Evolutionary conservation across 495 filamentous ascomycete genomes (phyloP).

Genomic region (Podospora sp.): DNA sequence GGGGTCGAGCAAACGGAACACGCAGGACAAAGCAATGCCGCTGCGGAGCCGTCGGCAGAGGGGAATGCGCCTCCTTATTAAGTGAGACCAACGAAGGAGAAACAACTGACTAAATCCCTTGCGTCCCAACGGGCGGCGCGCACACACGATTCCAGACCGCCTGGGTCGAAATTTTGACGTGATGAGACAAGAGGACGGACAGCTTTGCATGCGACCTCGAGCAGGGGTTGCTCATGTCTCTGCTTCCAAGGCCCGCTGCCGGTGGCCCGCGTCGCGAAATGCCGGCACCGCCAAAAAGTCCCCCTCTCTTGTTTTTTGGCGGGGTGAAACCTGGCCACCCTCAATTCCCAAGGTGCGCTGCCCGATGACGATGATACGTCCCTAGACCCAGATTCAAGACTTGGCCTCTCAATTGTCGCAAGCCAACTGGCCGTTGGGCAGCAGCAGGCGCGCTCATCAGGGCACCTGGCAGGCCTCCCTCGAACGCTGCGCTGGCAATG

Average conservation of each 20-base stretch:
- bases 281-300: background rate
- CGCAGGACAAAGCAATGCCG: background rate
- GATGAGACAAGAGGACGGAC: background rate
- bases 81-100: background rate
- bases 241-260: background rate
- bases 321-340: background rate
- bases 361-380: background rate
- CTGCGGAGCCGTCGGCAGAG: background rate
- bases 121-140: background rate
- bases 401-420: background rate
- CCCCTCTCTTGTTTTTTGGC: background rate
- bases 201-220: background rate
- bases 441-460: background rate
- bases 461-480: background rate
- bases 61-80: background rate
- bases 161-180: background rate
- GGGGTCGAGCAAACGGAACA: background rate
- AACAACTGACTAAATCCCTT: background rate
- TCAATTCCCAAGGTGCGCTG: background rate
- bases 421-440: background rate
- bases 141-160: background rate
- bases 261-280: background rate
- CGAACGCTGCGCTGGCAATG: background rate
- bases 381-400: background rate
- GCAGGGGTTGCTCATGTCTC: background rate